These are phyloP conservation scores for Fraxinus albicans DNA, from an alignment of 305 asterid species.

Conservation along the genomic window DNA sequence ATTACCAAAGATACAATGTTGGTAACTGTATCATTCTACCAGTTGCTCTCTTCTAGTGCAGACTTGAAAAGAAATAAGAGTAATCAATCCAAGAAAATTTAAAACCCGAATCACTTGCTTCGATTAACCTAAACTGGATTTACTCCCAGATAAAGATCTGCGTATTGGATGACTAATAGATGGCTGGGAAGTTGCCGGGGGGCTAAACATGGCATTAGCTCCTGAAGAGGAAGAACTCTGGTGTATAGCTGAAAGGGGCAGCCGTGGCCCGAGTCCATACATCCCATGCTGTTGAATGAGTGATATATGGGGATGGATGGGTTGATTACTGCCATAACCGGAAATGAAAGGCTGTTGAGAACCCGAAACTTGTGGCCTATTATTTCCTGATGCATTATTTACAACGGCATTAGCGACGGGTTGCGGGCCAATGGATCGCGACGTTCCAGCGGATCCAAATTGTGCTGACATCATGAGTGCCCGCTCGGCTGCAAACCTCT, in stretches of 20 bases:
- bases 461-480: constrained; percentile 53
- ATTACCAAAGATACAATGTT: constrained; percentile 14
- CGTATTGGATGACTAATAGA: constrained; percentile 55
- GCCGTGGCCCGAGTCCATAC: constrained; percentile 69
- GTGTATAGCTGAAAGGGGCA: constrained; percentile 70
- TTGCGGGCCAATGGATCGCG: constrained; percentile 52
- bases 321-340: constrained; percentile 63
- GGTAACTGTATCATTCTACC: constrained; percentile 18
- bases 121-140: constrained; percentile 58
- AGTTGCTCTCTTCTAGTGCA: constrained; percentile 25
- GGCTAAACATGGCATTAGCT: constrained; percentile 47
- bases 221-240: constrained; percentile 63
- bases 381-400: constrained; percentile 44
- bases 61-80: neutral
- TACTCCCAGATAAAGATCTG: constrained; percentile 68
- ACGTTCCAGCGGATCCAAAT: constrained; percentile 49
- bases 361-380: constrained; percentile 50
- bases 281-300: constrained; percentile 64
- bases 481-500: constrained; percentile 66
- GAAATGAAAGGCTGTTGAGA: constrained; percentile 56
- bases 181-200: constrained; percentile 54
- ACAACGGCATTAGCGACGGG: constrained; percentile 36
- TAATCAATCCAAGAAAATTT: constrained; percentile 20
- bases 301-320: constrained; percentile 63
- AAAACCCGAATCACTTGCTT: constrained; percentile 15